Evolutionary conservation across 1,284 basidiomycete species (phyloP).

Genomic region (Apiotrichum porosum): DNA sequence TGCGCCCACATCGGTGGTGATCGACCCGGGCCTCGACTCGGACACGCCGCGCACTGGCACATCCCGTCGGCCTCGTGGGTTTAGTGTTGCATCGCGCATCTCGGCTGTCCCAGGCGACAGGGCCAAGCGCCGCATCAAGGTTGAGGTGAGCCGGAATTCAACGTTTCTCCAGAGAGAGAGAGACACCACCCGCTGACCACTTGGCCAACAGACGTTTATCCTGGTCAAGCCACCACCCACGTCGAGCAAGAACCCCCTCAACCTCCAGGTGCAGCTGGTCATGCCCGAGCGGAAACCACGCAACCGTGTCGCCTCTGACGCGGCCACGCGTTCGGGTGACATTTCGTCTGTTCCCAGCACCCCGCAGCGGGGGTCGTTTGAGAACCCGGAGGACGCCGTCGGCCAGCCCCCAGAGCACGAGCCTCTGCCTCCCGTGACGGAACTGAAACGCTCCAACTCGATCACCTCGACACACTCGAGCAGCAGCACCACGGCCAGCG

Average conservation of each 20-base stretch:
- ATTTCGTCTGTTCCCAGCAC: background rate
- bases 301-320: background rate
- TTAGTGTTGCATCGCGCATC: slow-evolving; percentile 1
- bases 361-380: slow-evolving; percentile 8
- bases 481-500: slow-evolving; percentile 9
- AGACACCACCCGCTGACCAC: too few species aligned
- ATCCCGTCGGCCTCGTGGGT: slow-evolving; percentile 4
- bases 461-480: slow-evolving; percentile 19
- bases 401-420: background rate
- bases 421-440: background rate
- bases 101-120: slow-evolving; percentile 1
- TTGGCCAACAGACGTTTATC: slow-evolving; percentile 61
- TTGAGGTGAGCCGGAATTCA: slow-evolving; percentile 10
- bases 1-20: background rate
- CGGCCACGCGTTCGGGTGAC: background rate
- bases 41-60: background rate
- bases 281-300: slow-evolving; percentile 18
- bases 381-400: slow-evolving; percentile 1
- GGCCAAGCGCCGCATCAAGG: background rate
- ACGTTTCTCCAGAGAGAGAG: too few species aligned
- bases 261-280: slow-evolving; percentile 89
- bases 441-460: slow-evolving; percentile 23
- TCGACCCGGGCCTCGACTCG: slow-evolving; percentile 2
- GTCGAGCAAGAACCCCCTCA: slow-evolving; percentile 80
- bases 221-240: slow-evolving; percentile 53